Base-by-base conservation (phyloP, 192 early-diverging fungal genomes). In the Dissophora globulifera region DNA sequence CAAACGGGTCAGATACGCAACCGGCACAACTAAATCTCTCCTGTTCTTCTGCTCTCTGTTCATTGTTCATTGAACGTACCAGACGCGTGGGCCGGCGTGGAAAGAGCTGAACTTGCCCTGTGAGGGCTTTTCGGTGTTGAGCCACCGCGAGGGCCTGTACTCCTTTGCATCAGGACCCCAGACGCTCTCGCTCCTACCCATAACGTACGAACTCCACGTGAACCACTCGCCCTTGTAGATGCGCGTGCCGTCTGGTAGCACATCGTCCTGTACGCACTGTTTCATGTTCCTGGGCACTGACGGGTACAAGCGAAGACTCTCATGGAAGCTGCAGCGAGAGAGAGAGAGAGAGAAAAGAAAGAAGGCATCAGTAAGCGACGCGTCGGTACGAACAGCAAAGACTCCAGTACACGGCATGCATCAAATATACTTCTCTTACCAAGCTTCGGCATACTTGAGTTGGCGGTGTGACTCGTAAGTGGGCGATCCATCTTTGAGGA, bases 121-220 rank as follows among this genome's bases (percentile, higher is more conserved):
- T 1, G 57, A 66, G 10, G 74, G 79, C 22, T 63, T 65, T 16
- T 80, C 81, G 19, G 53, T 46, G 22, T 78, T 57, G 41, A 92
- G 72, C 86, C 91, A 93, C 16, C 90, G 81, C 22, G 87, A 84
- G 19, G 92, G 92, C 15, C 79, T 75, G 68, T 88, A 93, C 43
- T 83, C 67, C 29, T 54, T 66, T 3, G 87, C 90, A 62, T 92
- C 86, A 25, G 62, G 48, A 13, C 91, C 91, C 91, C 90, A 93
- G 50, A 90, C 62, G 2, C 64, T 55, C 53, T 82, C 65, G 11
- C 49, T 67, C 49, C 89, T 70, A 8, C 88, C 91, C 80, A 87
- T 84, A 13, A 66, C 65, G 29, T 83, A 93, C 2, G 82, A 78
- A 13, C 43, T 61, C 83, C 81, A 91, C 0, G 52, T 60, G 2